Evolutionary conservation across 1,139 yeast species (phyloP).

Genomic region (Candida pseudoviswanathii): DNA sequence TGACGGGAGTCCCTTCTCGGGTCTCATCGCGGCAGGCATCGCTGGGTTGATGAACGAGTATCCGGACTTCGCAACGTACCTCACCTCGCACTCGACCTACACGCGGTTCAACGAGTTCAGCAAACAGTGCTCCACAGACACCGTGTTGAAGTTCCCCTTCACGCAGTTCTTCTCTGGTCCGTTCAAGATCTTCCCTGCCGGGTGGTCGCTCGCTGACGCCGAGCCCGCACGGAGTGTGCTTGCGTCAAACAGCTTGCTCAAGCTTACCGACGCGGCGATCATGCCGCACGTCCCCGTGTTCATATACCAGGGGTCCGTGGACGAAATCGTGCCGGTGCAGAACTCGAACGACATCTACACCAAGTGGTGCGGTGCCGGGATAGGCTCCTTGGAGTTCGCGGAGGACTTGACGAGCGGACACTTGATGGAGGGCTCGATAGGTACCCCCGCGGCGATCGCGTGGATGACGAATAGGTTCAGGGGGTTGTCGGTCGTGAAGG

Average conservation of each 20-base stretch:
- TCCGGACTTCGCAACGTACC: slow-evolving; percentile 19
- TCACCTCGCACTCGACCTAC: not conserved
- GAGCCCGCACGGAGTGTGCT: slow-evolving; percentile 19
- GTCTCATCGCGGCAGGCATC: slow-evolving; percentile 27
- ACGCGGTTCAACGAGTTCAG: not conserved
- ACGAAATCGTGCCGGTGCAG: slow-evolving; percentile 29
- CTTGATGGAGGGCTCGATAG: slow-evolving; percentile 25
- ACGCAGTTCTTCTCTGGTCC: slow-evolving; percentile 19
- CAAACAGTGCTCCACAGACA: not conserved
- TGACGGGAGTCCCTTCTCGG: slow-evolving; percentile 29
- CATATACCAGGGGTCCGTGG: slow-evolving; percentile 34
- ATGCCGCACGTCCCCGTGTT: slow-evolving; percentile 36
- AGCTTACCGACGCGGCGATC: not conserved
- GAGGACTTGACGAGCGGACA: slow-evolving; percentile 30
- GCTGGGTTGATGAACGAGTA: slow-evolving; percentile 31
- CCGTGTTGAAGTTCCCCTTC: not conserved
- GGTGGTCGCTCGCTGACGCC: slow-evolving; percentile 19
- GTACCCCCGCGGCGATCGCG: slow-evolving; percentile 33
- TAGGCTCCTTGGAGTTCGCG: slow-evolving; percentile 31
- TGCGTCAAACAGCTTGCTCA: slow-evolving; percentile 25
- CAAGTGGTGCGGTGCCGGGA: slow-evolving; percentile 33
- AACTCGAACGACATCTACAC: slow-evolving; percentile 27
- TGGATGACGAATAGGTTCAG: slow-evolving; percentile 25
- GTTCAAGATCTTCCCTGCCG: slow-evolving; percentile 19
- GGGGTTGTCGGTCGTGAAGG: slow-evolving; percentile 26